Base-by-base conservation (phyloP, 192 early-diverging fungal species). In the Hyaloraphidium curvatum region DNA sequence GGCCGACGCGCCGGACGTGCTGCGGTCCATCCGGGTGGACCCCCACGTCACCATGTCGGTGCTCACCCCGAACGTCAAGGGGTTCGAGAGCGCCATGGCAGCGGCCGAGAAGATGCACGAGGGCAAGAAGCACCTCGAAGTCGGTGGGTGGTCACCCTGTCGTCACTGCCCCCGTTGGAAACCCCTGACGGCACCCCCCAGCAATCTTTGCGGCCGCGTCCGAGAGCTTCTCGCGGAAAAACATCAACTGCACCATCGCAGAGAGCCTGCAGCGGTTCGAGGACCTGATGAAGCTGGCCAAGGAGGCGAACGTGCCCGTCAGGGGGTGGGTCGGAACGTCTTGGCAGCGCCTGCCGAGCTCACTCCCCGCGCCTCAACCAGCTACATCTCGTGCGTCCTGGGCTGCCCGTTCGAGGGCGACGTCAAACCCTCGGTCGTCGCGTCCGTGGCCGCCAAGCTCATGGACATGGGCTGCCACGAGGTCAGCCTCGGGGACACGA, bases 391-490 rank as follows among this genome's bases (percentile, higher is more conserved):
- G 0, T 84, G 81, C 54, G 89, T 92, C 1, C 70, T 89, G 22
- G 90, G 90, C 2, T 97, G 93, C 51, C 93, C 93, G 1, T 97
- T 92, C 62, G 83, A 91, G 56, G 90, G 90, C 13, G 59, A 62
- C 25, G 68, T 94, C 16, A 65, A 73, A 4, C 81, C 90, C 0
- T 50, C 60, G 29, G 73, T 69, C 2, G 88, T 86, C 1, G 84
- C 86, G 1, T 55, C 62, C 3, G 80, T 92, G 2, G 68, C 87
- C 0, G 71, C 82, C 39, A 67, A 68, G 17, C 60, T 97, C 51
- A 63, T 75, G 16, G 83, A 86, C 14, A 81, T 92, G 76, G 93
- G 93, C 23, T 97, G 93, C 67, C 92, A 93, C 58, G 93, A 97
- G 61, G 88, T 97, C 21, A 89, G 87, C 19, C 67, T 97, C 26